phyloP scores from a whole-genome alignment of 2,329 filamentous ascomycete genomes.

The Neospermospora avenae region DNA sequence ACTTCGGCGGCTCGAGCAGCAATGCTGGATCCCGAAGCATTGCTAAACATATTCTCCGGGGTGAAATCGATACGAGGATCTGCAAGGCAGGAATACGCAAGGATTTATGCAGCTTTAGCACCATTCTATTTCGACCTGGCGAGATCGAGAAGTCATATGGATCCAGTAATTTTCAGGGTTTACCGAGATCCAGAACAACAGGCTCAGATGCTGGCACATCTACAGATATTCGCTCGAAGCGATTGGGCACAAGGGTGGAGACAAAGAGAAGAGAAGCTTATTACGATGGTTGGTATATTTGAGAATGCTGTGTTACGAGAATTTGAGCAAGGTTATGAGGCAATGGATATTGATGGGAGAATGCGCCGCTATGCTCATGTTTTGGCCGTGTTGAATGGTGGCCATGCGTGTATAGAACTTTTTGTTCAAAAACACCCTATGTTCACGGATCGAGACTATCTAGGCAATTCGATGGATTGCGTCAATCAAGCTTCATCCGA shows the following conservation, averaged over 20 bases:
- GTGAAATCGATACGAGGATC: constrained; percentile 77
- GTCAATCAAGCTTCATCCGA: constrained; percentile 64
- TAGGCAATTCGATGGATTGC: constrained; percentile 77
- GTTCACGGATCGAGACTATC: constrained; percentile 67
- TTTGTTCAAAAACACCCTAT: constrained; percentile 89
- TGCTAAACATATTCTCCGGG: constrained; percentile 66
- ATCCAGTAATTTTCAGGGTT: constrained; percentile 80
- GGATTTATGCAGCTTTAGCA: constrained; percentile 80
- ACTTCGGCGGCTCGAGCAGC: constrained; percentile 36
- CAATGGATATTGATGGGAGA: constrained; percentile 79
- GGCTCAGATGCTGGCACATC: constrained; percentile 80
- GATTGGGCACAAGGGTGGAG: constrained; percentile 76
- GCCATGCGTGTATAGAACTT: constrained; percentile 71
- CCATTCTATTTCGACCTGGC: constrained; percentile 87
- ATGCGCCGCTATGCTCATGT: constrained; percentile 92
- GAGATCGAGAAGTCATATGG: constrained; percentile 66
- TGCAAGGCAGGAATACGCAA: constrained; percentile 87
- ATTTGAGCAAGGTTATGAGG: constrained; percentile 89
- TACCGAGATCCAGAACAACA: constrained; percentile 88
- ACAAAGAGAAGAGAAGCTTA: constrained; percentile 68
- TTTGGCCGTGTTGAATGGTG: constrained; percentile 76
- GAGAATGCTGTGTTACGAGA: constrained; percentile 87
- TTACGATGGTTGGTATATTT: constrained; percentile 75
- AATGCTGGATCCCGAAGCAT: constrained; percentile 56
- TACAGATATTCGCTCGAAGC: constrained; percentile 73